Conservation (phyloP, 1,284 basidiomycete genomes). For the Fomitopsis pinicola region DNA sequence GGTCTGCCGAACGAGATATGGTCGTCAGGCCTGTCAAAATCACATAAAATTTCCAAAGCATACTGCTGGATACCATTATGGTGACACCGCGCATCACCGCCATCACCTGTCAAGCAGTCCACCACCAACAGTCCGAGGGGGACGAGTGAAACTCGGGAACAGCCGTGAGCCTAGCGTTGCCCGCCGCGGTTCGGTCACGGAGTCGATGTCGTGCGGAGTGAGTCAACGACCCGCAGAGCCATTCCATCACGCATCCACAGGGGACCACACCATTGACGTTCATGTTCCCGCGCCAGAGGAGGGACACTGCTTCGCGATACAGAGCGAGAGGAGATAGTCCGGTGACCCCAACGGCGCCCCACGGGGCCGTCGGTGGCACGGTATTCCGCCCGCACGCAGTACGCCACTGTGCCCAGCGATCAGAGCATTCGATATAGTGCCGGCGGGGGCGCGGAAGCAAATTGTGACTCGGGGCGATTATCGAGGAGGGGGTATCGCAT, state of each 20-base stretch:
- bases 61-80: background rate
- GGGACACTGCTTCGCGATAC: background rate
- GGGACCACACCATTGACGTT: background rate
- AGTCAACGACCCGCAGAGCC: background rate
- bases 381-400: background rate
- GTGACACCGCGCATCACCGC: background rate
- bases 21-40: background rate
- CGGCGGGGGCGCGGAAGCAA: background rate
- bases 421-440: background rate
- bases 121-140: background rate
- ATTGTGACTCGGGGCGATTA: background rate
- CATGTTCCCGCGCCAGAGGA: background rate
- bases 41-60: background rate
- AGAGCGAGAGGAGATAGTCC: background rate
- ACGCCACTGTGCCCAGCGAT: background rate
- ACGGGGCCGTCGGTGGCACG: background rate
- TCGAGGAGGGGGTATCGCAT: background rate
- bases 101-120: background rate
- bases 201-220: background rate
- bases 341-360: constrained; percentile 1
- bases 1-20: too few species aligned
- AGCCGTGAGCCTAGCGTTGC: background rate
- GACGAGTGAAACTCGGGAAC: background rate
- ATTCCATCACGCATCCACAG: background rate
- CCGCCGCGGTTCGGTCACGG: too few species aligned